Evolutionary conservation across 768 basidiomycete genomes (phyloP), one percentile per base, ranked within the genome.

Genomic region (Goffeauzyma gilvescens): DNA sequence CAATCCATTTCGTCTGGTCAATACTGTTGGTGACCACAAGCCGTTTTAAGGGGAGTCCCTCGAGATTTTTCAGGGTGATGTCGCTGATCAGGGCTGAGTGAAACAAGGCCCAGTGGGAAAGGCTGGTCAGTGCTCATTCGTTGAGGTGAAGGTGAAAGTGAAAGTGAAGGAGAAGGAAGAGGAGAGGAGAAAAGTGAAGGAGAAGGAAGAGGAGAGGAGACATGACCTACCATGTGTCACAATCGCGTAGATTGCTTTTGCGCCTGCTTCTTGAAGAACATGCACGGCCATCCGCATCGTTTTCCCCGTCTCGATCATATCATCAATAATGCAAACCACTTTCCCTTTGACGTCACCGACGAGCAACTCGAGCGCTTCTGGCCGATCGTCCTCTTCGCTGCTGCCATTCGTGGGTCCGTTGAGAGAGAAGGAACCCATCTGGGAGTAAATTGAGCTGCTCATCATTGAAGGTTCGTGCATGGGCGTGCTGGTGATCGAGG

Each of bases 21-120:
- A 96, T 74, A 64, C 89, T 93, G 69, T 98, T 98, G 58, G 93
- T 96, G 58, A 58, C 49, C 44, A 96, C 85, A 60, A 98, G 67
- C 70, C 90, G 86, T 67, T 85, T 80, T 59, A 98, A 71, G 42
- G 72, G 72, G 46, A 81, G 81, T 53, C 69, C 70, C 54, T 72
- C 69, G 27, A 98, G 73, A 6, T 70, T 68, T 60, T 74, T 69
- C 54, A 95, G 71, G 36, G 93, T 87, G 52, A 79, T 75, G 25
- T 89, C 90, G 57, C 80, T 83, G 59, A 96, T 69, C 39, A 98
- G 86, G 27, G 93, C 93, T 64, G 33, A 3, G 6, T 8, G 3
- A 22, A 22, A n/a, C 4, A 13, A 22, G 20, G n/a, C 24, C 13
- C 44, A 42, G 13, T 39, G n/a, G n/a, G n/a, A n/a, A n/a, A n/a